Conservation (phyloP, 306 rosid genomes). For the Sophora flavescens region DNA sequence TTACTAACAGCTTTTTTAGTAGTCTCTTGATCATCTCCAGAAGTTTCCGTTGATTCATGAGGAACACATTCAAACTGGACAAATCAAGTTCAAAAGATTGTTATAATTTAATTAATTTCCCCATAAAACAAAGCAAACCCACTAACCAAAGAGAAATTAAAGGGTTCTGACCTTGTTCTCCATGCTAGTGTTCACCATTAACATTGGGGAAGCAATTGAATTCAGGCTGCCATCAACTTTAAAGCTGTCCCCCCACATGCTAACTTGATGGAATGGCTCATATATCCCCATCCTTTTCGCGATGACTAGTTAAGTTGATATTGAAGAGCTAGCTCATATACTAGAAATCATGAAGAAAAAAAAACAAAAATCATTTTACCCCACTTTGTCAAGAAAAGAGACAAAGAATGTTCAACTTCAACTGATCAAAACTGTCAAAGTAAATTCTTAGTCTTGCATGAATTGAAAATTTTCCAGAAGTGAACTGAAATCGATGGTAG, state of each 20-base stretch:
- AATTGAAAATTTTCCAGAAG: background rate
- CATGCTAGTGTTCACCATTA: slow-evolving; percentile 52
- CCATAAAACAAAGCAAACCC: slow-evolving; percentile 23
- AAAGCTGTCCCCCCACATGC: slow-evolving; percentile 70
- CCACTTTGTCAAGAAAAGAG: background rate
- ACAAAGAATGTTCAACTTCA: slow-evolving; percentile 10
- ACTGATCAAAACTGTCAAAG: background rate
- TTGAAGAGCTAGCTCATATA: slow-evolving; percentile 71
- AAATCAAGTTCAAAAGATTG: slow-evolving; percentile 36
- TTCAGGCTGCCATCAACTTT: slow-evolving; percentile 58
- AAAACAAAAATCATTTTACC: background rate
- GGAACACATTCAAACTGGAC: slow-evolving; percentile 61
- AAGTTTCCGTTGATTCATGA: slow-evolving; percentile 58
- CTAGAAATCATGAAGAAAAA: slow-evolving; percentile 33
- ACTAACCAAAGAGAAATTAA: slow-evolving; percentile 11
- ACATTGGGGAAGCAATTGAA: slow-evolving; percentile 52
- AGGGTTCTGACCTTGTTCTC: slow-evolving; percentile 60
- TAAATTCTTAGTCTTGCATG: background rate
- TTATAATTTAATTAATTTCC: slow-evolving; percentile 25
- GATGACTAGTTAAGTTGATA: slow-evolving; percentile 59
- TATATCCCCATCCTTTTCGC: slow-evolving; percentile 77
- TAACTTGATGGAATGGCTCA: slow-evolving; percentile 77
- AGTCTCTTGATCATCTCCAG: slow-evolving; percentile 66
- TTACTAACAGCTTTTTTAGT: slow-evolving; percentile 57
- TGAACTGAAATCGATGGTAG: background rate